Base-by-base conservation (phyloP, 768 basidiomycete species). In the Pseudohyphozyma bogoriensis region DNA sequence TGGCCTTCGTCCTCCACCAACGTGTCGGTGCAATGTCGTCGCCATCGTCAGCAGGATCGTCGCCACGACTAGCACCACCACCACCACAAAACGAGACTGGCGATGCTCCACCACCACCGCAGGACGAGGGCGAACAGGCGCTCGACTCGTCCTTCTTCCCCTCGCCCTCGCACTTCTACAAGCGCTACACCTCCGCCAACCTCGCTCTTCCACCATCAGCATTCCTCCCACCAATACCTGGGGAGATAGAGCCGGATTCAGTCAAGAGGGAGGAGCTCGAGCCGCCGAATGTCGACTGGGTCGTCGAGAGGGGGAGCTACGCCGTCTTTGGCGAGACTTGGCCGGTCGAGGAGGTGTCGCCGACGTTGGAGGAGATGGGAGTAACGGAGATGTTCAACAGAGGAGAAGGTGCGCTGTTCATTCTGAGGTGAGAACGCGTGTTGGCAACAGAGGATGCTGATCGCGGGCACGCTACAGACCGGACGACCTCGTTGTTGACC, bases 281-380 rank as follows among this genome's bases (percentile, higher is more conserved):
- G 71, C 89, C 85, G 73, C 90, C 90, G 39, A 80, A 88, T 47
- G 83, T 86, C 18, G 89, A 91, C 69, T 91, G 89, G 89, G 86
- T 93, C 54, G 78, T 87, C 2, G 86, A 90, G 66, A 87, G 88
- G 62, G 85, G 85, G 1, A 78, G 82, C 63, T 93, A 89, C 72
- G 80, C 81, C 55, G 85, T 84, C 20, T 93, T 85, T 74, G 89
- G 87, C n/a, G 87, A 91, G 72, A 79, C 79, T 68, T 93, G 87
- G 86, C 85, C 85, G 81, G 87, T 91, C 55, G 86, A 89, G 69
- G 88, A 90, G 69, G 82, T 78, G 20, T 83, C 89, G 32, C 85
- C 86, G 2, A 86, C 86, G 2, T 74, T 92, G n/a, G 84, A 80
- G 62, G 89, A 90, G 60, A 73, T 81, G 24, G 90, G 89, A 29